Evolutionary conservation across 345 rosid species (phyloP).

Genomic region (Gossypium arboreum): DNA sequence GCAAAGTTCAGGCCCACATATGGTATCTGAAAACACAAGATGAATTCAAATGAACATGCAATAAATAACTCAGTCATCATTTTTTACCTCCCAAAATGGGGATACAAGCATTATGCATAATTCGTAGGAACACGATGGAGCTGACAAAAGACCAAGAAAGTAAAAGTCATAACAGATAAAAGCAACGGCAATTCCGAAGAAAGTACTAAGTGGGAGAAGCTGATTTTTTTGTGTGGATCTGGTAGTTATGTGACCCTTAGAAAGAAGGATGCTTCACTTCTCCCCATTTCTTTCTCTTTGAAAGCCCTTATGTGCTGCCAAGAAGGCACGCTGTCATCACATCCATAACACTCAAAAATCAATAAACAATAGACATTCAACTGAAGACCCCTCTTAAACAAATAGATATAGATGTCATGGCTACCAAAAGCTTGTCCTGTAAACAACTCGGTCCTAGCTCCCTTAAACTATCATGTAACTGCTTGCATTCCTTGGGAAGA

Average conservation of each 20-base stretch:
- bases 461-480: no score
- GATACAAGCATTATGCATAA: neutral
- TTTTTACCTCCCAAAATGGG: constrained; percentile 1
- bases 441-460: neutral
- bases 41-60: neutral
- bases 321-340: neutral
- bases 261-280: neutral
- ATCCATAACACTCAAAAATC: neutral
- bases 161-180: neutral
- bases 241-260: neutral
- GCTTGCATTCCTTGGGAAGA: no score
- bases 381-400: neutral
- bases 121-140: neutral
- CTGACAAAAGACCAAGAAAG: neutral
- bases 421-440: neutral
- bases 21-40: constrained; percentile 60
- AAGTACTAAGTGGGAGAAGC: neutral
- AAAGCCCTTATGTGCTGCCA: neutral
- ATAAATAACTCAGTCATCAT: neutral
- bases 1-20: constrained; percentile 97
- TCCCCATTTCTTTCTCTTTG: neutral
- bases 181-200: neutral
- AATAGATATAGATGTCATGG: neutral
- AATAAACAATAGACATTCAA: neutral
- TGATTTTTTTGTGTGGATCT: neutral